These are phyloP conservation scores for Dittrichia graveolens DNA, from an alignment of 129 eudicot genomes.

Conservation along the genomic window DNA sequence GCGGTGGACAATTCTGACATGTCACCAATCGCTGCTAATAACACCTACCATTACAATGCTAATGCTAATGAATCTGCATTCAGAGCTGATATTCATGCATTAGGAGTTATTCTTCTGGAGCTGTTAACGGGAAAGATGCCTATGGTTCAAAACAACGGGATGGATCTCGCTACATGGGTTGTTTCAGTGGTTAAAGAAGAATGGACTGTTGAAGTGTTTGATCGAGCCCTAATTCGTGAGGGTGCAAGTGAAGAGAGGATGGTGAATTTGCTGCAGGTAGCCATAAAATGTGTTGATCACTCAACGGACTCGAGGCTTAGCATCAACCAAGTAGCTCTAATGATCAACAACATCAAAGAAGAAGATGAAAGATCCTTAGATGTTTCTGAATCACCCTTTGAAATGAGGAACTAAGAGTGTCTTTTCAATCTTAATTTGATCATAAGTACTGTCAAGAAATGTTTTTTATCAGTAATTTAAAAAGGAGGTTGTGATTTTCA, in stretches of 20 bases:
- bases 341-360: slow-evolving; percentile 55
- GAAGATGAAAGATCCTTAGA: slow-evolving; percentile 75
- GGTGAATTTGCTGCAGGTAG: slow-evolving; percentile 70
- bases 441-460: slow-evolving; percentile 9
- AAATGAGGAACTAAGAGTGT: slow-evolving; percentile 2
- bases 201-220: slow-evolving; percentile 86
- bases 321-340: slow-evolving; percentile 52
- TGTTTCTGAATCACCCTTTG: slow-evolving; percentile 44
- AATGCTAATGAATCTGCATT: slow-evolving; percentile 33
- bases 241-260: slow-evolving; percentile 82
- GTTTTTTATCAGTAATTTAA: neutral
- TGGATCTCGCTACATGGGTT: slow-evolving; percentile 76
- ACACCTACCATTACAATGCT: slow-evolving; percentile 29
- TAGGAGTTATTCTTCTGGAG: slow-evolving; percentile 74
- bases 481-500: slow-evolving; percentile 9
- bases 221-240: slow-evolving; percentile 52
- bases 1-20: slow-evolving; percentile 37
- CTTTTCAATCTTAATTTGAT: slow-evolving; percentile 10
- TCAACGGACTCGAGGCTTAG: slow-evolving; percentile 60
- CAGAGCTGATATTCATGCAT: slow-evolving; percentile 50
- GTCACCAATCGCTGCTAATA: slow-evolving; percentile 20
- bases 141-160: slow-evolving; percentile 55
- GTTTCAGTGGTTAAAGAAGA: slow-evolving; percentile 71
- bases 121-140: slow-evolving; percentile 66
- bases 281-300: slow-evolving; percentile 59